Percentiles rank a stretch among this genome's conserved stretches.
These are phyloP conservation scores for Arthroderma sp. DNA, from an alignment of 2,329 filamentous ascomycete species.

Conservation along the genomic window DNA sequence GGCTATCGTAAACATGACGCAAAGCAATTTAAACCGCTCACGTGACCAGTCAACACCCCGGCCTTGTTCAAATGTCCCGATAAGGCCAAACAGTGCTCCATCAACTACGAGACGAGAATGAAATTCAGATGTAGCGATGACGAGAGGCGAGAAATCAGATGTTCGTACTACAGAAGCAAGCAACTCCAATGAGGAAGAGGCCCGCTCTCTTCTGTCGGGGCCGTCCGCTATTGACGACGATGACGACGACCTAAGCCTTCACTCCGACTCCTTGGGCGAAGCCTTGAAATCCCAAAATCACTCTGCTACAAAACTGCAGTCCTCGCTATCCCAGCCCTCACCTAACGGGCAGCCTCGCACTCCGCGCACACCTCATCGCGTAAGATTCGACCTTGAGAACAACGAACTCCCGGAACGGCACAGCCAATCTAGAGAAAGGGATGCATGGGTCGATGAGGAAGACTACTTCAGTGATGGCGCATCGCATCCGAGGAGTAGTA, in stretches of 20 bases:
- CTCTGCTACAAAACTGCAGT: conserved; percentile 21
- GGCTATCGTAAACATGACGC: no score
- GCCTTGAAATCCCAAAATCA: conserved; percentile 8
- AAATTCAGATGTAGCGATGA: conserved; percentile 26
- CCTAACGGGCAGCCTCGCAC: conserved; percentile 40
- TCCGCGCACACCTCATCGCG: conserved; percentile 56
- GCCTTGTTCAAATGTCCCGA: not conserved
- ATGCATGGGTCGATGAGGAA: conserved; percentile 43
- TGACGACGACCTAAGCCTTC: conserved; percentile 17
- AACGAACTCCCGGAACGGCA: conserved; percentile 17
- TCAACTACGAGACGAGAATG: conserved; percentile 9
- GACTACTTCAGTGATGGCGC: conserved; percentile 42
- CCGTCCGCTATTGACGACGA: conserved; percentile 17
- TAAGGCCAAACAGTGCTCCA: conserved; percentile 7
- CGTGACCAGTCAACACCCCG: not conserved
- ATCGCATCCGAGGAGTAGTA: conserved; percentile 25
- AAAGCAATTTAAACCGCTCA: no score
- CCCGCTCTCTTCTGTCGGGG: conserved; percentile 21
- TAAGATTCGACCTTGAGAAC: conserved; percentile 54
- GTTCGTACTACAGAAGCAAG: conserved; percentile 21
- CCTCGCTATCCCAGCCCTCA: conserved; percentile 29
- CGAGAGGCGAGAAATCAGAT: conserved; percentile 25
- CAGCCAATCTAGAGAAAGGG: conserved; percentile 16
- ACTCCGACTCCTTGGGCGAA: conserved; percentile 14
- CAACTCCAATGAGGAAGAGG: conserved; percentile 20